These are phyloP conservation scores for Lonicera japonica DNA, from an alignment of 129 eudicot genomes.

Conservation along the genomic window DNA sequence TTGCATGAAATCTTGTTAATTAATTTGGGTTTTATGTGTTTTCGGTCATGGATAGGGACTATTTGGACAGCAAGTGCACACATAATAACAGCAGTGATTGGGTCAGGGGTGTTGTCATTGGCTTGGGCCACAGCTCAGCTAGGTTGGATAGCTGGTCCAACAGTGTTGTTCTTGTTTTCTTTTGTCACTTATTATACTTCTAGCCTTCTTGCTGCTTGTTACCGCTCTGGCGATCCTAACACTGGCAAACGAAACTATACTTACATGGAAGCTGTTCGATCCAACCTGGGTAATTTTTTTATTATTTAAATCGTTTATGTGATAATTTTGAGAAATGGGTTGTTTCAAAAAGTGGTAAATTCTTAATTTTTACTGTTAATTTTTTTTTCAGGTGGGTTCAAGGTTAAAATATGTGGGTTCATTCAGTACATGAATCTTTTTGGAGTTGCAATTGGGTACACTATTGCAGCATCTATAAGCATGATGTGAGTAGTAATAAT, in stretches of 20 bases:
- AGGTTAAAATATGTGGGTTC: constrained; percentile 78
- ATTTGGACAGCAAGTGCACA: constrained; percentile 99
- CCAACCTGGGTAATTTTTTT: constrained; percentile 59
- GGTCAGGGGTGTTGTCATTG: constrained; percentile 89
- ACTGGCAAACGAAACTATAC: constrained; percentile 84
- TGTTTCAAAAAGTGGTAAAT: not conserved
- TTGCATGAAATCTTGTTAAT: too few relatives aligned
- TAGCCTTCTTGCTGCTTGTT: constrained; percentile 70
- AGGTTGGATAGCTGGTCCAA: constrained; percentile 97
- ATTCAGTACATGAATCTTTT: constrained; percentile 88
- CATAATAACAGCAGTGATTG: constrained; percentile 92
- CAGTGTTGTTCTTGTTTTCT: constrained; percentile 70
- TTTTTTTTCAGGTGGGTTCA: constrained; percentile 62
- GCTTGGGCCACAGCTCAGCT: constrained; percentile 98
- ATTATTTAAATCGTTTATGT: not conserved
- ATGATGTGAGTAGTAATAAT: constrained; percentile 45
- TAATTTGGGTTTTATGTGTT: too few relatives aligned
- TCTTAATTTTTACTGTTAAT: not conserved
- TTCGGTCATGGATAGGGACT: constrained; percentile 41
- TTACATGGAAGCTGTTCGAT: constrained; percentile 88
- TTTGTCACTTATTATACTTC: constrained; percentile 94
- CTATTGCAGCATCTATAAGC: constrained; percentile 95
- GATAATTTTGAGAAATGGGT: not conserved
- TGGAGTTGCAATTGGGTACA: constrained; percentile 95
- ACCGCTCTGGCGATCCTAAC: constrained; percentile 66